Evolutionary conservation across 257 asterid species (phyloP).

Genomic region (Lavandula angustifolia): DNA sequence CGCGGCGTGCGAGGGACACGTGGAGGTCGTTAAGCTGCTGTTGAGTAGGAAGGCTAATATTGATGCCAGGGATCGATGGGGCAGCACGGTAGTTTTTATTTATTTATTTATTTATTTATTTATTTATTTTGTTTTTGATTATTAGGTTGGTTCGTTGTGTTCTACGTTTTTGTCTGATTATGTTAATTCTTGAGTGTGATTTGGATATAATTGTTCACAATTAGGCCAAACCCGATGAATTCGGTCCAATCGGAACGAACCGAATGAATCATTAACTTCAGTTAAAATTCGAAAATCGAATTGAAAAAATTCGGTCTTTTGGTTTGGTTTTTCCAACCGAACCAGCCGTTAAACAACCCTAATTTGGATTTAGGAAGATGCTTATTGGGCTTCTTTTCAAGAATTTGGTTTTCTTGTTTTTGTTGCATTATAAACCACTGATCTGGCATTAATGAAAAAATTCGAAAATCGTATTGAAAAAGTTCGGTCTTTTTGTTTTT

Average conservation of each 20-base stretch:
- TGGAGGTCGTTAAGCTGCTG: conserved; percentile 74
- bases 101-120: not conserved
- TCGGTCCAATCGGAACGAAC: no score
- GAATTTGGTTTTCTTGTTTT: not conserved
- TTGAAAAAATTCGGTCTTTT: no score
- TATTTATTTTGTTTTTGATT: not conserved
- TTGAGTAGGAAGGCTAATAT: conserved; percentile 75
- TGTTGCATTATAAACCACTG: not conserved
- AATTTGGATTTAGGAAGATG: not conserved
- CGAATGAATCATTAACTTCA: no score
- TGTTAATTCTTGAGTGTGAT: not conserved
- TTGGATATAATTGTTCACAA: no score
- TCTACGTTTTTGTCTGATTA: not conserved
- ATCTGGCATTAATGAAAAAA: no score
- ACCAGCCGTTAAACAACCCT: no score
- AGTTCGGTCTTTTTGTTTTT: no score
- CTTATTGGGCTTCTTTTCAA: not conserved
- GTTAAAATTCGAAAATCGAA: no score
- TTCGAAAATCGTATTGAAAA: no score
- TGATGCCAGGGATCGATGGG: conserved; percentile 99
- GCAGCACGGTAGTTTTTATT: conserved; percentile 73
- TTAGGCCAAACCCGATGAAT: no score
- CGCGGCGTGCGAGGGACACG: conserved; percentile 91
- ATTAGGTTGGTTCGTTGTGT: not conserved
- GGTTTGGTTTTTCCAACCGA: no score